A percentile compares a stretch with the other conserved stretches of the same genome.
phyloP scores from a whole-genome alignment of 2,329 filamentous ascomycete genomes.

The Neonectria ditissima region DNA sequence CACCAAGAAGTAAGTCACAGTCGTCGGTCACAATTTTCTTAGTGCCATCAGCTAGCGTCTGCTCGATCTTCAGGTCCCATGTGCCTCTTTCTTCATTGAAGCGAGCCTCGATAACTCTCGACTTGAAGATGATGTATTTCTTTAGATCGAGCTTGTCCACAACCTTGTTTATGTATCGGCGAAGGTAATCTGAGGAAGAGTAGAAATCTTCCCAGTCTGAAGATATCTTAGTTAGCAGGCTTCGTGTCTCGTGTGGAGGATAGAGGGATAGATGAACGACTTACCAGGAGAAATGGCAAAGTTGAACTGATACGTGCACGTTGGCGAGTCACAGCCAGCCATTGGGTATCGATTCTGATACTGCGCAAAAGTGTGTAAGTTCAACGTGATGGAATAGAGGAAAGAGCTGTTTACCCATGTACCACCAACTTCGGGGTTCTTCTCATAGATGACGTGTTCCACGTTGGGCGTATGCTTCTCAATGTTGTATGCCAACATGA shows the following conservation, averaged over 20 bases:
- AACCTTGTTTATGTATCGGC: not conserved
- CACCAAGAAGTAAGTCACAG: not conserved
- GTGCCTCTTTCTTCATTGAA: not conserved
- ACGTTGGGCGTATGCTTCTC: conserved; percentile 50
- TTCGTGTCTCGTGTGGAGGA: no score
- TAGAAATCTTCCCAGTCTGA: conserved; percentile 12
- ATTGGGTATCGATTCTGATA: conserved; percentile 14
- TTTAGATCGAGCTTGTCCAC: not conserved
- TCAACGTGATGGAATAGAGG: no score
- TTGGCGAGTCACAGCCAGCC: conserved; percentile 8
- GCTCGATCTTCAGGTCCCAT: conserved; percentile 6
- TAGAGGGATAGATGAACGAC: not conserved
- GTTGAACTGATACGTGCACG: conserved; percentile 1
- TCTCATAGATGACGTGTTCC: conserved; percentile 72
- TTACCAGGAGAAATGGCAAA: conserved; percentile 7
- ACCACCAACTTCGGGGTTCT: conserved; percentile 67
- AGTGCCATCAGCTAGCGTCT: not conserved
- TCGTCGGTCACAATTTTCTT: not conserved
- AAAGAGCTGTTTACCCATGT: conserved; percentile 3
- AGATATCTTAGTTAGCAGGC: not conserved
- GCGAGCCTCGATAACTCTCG: not conserved
- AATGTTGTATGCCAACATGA: conserved; percentile 57
- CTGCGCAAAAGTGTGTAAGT: not conserved
- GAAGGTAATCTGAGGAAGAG: not conserved
- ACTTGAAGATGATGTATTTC: conserved; percentile 12